These are phyloP conservation scores for Echria macrotheca DNA, from an alignment of 495 filamentous ascomycete species.

Conservation along the genomic window DNA sequence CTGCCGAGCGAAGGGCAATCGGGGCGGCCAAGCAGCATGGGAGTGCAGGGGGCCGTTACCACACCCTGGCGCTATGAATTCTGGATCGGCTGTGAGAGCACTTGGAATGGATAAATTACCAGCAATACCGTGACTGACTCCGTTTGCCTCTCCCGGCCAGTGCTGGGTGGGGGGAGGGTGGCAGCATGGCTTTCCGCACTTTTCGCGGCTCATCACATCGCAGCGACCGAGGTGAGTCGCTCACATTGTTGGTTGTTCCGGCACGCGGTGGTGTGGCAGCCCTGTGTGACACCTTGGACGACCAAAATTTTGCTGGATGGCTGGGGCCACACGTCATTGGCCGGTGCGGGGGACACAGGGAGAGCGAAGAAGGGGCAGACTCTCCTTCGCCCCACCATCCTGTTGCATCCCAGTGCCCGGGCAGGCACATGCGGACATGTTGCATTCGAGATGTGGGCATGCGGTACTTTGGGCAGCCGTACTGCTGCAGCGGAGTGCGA, in stretches of 20 bases:
- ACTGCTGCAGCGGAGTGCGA: conserved; percentile 1
- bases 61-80: conserved; percentile 3
- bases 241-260: too few species aligned
- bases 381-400: conserved; percentile 13
- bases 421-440: conserved; percentile 6
- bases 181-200: too few species aligned
- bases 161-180: too few species aligned
- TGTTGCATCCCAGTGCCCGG: background rate
- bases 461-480: conserved; percentile 11
- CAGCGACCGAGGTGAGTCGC: too few species aligned
- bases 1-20: conserved; percentile 5
- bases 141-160: too few species aligned
- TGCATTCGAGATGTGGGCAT: background rate
- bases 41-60: conserved; percentile 18
- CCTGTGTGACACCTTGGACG: conserved; percentile 1
- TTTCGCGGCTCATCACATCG: background rate
- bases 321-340: conserved; percentile 41
- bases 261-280: conserved; percentile 7
- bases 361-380: conserved; percentile 7
- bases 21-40: conserved; percentile 3
- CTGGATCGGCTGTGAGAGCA: too few species aligned
- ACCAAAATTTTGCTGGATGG: conserved; percentile 33
- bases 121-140: too few species aligned
- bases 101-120: too few species aligned
- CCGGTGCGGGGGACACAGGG: conserved; percentile 16